A percentile compares a stretch with the other conserved stretches of the same genome.
phyloP scores from a whole-genome alignment of 2,329 filamentous ascomycete species.

The Grosmannia huntii region DNA sequence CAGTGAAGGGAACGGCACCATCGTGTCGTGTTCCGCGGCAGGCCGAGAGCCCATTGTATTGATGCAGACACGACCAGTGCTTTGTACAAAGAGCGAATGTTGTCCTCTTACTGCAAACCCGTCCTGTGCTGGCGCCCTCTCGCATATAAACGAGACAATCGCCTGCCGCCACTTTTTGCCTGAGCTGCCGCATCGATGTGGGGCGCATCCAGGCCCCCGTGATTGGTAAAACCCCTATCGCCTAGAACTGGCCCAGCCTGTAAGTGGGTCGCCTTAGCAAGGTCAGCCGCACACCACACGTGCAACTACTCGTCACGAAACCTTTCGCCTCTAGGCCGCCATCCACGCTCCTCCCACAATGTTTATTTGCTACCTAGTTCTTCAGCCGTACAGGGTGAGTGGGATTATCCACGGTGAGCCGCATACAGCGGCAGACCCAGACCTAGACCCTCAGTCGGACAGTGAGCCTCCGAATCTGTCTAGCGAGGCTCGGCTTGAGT shows the following conservation, averaged over 20 bases:
- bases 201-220: neutral
- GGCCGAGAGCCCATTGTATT: neutral
- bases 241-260: neutral
- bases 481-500: neutral
- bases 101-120: neutral
- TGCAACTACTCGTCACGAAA: neutral
- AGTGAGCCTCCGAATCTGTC: neutral
- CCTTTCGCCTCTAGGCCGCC: neutral
- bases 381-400: neutral
- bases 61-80: neutral
- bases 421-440: neutral
- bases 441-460: neutral
- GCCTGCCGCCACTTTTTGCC: neutral
- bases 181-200: neutral
- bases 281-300: neutral
- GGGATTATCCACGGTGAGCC: neutral
- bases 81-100: neutral
- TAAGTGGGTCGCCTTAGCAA: neutral
- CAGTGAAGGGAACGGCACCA: constrained; percentile 35
- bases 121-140: neutral
- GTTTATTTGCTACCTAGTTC: neutral
- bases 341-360: neutral
- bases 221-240: neutral
- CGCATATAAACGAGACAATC: neutral
- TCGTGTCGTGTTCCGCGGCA: constrained; percentile 10